phyloP scores from a whole-genome alignment of 2,329 filamentous ascomycete species.

The Lizonia empirigonia region DNA sequence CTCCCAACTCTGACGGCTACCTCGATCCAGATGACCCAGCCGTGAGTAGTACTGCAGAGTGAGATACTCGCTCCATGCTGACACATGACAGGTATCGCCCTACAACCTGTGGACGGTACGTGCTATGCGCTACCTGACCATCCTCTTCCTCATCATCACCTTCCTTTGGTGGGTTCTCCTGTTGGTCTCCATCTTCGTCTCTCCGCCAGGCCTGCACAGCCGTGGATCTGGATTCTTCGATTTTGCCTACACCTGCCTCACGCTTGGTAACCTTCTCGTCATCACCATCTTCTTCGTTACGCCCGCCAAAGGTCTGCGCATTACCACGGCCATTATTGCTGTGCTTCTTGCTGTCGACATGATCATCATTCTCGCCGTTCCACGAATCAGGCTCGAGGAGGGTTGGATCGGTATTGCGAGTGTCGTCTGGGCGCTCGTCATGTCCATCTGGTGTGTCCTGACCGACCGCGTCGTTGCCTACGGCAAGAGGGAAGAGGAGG shows the following conservation, averaged over 20 bases:
- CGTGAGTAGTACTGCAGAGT: conserved; percentile 57
- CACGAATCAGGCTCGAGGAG: conserved; percentile 78
- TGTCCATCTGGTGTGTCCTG: conserved; percentile 77
- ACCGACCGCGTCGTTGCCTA: conserved; percentile 84
- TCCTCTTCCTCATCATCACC: conserved; percentile 74
- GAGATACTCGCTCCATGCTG: background rate
- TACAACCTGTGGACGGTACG: conserved; percentile 96
- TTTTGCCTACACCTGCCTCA: conserved; percentile 81
- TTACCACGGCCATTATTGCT: conserved; percentile 72
- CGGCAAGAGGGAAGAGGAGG: conserved; percentile 92
- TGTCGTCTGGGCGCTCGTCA: conserved; percentile 80
- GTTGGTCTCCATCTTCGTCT: conserved; percentile 89
- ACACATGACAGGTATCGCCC: conserved; percentile 66
- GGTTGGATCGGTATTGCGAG: conserved; percentile 89
- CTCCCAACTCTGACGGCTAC: conserved; percentile 66
- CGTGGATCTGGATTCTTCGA: conserved; percentile 92
- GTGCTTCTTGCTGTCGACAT: conserved; percentile 73
- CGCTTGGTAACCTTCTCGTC: conserved; percentile 75
- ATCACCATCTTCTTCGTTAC: conserved; percentile 85
- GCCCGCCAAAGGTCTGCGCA: conserved; percentile 78
- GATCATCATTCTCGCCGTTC: conserved; percentile 78
- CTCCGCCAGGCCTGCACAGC: conserved; percentile 82
- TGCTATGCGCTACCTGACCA: conserved; percentile 75
- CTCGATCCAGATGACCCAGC: conserved; percentile 81
- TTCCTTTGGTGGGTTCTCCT: conserved; percentile 93